A percentile compares a stretch with the other conserved stretches of the same genome.
These are phyloP conservation scores for Cercophora scortea DNA, from an alignment of 495 filamentous ascomycete genomes.

Conservation along the genomic window DNA sequence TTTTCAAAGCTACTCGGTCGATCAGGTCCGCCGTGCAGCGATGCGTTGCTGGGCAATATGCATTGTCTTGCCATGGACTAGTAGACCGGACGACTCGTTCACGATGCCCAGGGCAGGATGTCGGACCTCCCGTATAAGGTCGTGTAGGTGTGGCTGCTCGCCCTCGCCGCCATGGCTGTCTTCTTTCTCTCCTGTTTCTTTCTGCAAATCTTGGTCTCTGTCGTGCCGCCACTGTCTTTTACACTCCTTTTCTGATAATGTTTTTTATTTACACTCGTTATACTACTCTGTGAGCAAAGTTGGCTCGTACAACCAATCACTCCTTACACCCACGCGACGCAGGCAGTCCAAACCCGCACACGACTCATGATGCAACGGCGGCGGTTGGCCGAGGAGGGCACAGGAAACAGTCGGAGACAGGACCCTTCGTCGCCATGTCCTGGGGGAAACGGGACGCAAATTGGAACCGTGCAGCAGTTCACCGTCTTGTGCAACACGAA, in stretches of 20 bases:
- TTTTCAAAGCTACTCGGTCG: slow-evolving; percentile 11
- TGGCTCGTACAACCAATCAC: background rate
- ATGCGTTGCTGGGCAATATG: slow-evolving; percentile 12
- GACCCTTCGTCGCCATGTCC: slow-evolving; percentile 17
- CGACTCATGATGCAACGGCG: slow-evolving; percentile 6
- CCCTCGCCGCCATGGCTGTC: background rate
- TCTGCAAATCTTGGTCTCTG: slow-evolving; percentile 6
- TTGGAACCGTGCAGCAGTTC: slow-evolving; percentile 24
- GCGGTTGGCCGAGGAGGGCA: background rate
- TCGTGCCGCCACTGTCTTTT: slow-evolving; percentile 4
- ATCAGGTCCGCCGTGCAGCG: slow-evolving; percentile 15
- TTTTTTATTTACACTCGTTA: slow-evolving; percentile 6
- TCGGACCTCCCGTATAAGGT: slow-evolving; percentile 5
- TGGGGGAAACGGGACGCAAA: slow-evolving; percentile 21
- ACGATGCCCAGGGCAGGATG: too few relatives aligned
- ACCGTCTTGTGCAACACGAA: slow-evolving; percentile 24
- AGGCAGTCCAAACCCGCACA: background rate
- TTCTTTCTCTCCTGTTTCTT: slow-evolving; percentile 10
- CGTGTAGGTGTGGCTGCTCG: background rate
- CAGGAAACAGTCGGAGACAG: slow-evolving; percentile 1
- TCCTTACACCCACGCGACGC: background rate
- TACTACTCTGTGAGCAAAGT: background rate
- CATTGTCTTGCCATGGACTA: background rate
- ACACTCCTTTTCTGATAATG: slow-evolving; percentile 8
- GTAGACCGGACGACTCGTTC: too few relatives aligned